Percentiles rank a stretch among this genome's conserved stretches.
These are phyloP conservation scores for Chondrus crispus DNA, from an alignment of 23 red algal genomes.

Conservation along the genomic window DNA sequence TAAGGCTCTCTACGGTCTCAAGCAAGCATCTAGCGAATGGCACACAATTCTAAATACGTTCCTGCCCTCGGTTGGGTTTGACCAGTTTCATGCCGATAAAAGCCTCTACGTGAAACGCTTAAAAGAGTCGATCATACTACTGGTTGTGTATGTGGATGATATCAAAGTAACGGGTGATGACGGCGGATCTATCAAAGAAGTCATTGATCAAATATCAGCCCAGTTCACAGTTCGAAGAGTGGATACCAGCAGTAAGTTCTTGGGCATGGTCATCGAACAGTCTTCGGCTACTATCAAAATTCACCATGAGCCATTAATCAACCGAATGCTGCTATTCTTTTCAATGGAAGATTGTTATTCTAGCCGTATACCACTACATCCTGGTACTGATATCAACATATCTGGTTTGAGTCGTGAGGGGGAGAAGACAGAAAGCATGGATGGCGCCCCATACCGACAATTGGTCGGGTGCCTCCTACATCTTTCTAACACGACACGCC, in stretches of 20 bases:
- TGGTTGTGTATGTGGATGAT: slow-evolving; percentile 17
- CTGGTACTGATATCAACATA: too few relatives aligned
- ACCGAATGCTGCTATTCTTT: background rate
- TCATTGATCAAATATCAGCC: background rate
- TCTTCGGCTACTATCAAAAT: background rate
- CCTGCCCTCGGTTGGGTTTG: background rate
- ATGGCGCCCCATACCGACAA: background rate
- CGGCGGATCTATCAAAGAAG: background rate
- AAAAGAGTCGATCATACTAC: background rate
- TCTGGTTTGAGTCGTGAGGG: too few relatives aligned
- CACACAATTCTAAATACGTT: background rate
- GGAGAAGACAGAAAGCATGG: background rate
- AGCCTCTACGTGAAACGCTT: background rate
- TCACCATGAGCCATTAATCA: slow-evolving; percentile 11
- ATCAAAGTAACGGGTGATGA: background rate
- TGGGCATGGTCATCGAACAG: background rate
- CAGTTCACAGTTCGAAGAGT: background rate
- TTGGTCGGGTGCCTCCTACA: background rate
- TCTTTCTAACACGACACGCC: background rate
- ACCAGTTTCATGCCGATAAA: background rate
- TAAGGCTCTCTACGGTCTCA: background rate
- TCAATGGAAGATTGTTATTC: slow-evolving; percentile 1
- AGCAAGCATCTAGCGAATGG: slow-evolving; percentile 26
- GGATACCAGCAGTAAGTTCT: background rate
- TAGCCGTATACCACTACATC: too few relatives aligned